A percentile compares a stretch with the other conserved stretches of the same genome.
Conservation (phyloP, 331 rosid species). For the Quercus phellos region DNA sequence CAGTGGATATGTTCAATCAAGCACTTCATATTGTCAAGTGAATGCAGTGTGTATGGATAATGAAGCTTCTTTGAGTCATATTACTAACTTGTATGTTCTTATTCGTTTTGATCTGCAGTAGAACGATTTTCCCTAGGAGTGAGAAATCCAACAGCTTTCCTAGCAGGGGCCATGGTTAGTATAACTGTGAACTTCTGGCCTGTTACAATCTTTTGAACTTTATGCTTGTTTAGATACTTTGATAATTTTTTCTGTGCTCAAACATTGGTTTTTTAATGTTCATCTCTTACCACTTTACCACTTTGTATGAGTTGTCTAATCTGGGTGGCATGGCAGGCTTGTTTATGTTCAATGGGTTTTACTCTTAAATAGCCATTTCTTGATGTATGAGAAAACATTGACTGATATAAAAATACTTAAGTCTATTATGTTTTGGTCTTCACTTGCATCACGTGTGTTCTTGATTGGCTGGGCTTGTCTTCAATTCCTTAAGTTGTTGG, state of each 20-base stretch:
- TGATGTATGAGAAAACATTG: not conserved
- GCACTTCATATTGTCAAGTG: not conserved
- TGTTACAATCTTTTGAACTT: too few relatives aligned
- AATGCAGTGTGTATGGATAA: not conserved
- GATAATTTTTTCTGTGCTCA: not conserved
- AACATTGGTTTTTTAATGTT: not conserved
- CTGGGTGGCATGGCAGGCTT: not conserved
- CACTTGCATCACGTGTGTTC: not conserved
- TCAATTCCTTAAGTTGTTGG: not conserved
- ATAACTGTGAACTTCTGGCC: not conserved
- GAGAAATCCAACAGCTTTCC: conserved; percentile 60
- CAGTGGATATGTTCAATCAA: not conserved
- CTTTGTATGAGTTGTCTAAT: not conserved
- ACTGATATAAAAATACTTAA: not conserved
- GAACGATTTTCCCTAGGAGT: conserved; percentile 67
- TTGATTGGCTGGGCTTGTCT: too few relatives aligned
- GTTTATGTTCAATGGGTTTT: not conserved
- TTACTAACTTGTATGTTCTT: conserved; percentile 15
- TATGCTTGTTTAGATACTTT: not conserved
- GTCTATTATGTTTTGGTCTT: not conserved
- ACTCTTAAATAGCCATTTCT: not conserved
- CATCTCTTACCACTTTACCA: not conserved
- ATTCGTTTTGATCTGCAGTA: conserved; percentile 33
- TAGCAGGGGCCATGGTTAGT: conserved; percentile 64
- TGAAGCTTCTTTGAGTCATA: not conserved